Base-by-base conservation (phyloP, 1,139 yeast species). In the Candida sanyaensis region DNA sequence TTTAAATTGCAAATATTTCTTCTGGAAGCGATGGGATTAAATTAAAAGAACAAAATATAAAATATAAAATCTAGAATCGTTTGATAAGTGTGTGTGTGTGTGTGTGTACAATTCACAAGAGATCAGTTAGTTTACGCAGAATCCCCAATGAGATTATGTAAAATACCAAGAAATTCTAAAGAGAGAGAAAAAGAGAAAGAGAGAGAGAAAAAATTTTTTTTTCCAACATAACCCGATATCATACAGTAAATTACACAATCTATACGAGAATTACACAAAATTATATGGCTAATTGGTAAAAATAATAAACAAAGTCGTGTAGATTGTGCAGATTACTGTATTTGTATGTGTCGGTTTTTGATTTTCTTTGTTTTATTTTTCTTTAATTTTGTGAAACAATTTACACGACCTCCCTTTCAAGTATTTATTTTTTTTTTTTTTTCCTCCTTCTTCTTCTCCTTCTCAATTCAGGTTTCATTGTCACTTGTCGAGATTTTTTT, bases 271-370 rank as follows among this genome's bases (percentile, higher is more conserved):
- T 23, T 9, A 34, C 27, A 34, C 24, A 34, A 31, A 31, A 11
- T 7, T 10, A 5, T 32, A 32, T 17, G 9, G 37, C 26, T 11
- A 33, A 23, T 36, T 36, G 4, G 39, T 36, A 24, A 4, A 26
- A 36, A 36, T 24, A 36, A 36, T 36, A 36, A 36, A 36, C 39
- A 36, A 11, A 11, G 39, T 36, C 39, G 39, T 36, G 39, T 36
- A 36, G 28, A 24, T 8, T 5, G 17, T 36, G 39, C 39, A 36
- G 24, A 24, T 10, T 23, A 24, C 24, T 7, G n/a, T 28, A 27
- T 34, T 24, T 32, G 43, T 27, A 30, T 11, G 17, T 27, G 5
- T 33, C 6, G n/a, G 17, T 31, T 30, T 30, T 17, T 17, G 17
- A 4, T 29, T 29, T 37, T 41, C 12, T 21, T 23, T 13, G 13